Conservation (phyloP, 495 filamentous ascomycete species). For the Neurospora sp. region DNA sequence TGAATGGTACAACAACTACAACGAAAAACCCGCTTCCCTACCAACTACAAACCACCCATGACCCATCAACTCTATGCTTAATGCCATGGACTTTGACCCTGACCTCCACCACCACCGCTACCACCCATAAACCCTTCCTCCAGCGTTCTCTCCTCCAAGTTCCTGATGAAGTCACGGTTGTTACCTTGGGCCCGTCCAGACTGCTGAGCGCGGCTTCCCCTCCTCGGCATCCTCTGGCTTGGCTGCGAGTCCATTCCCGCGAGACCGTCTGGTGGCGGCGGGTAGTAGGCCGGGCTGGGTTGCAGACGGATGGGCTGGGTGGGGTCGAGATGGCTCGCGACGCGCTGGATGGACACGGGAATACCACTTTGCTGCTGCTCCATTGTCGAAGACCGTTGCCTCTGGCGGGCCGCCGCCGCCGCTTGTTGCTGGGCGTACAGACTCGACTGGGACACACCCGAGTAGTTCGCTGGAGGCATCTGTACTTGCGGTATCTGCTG, state of each 20-base stretch:
- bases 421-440: conserved; percentile 82
- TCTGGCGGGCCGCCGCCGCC: conserved; percentile 46
- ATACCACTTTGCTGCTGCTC: conserved; percentile 88
- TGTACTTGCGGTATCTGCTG: conserved; percentile 37
- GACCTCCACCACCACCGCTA: conserved; percentile 1
- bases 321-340: conserved; percentile 94
- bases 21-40: background rate
- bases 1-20: background rate
- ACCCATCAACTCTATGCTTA: background rate
- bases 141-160: conserved; percentile 83
- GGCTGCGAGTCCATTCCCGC: conserved; percentile 39
- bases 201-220: conserved; percentile 63
- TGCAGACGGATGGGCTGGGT: conserved; percentile 89
- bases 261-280: conserved; percentile 82
- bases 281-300: conserved; percentile 95
- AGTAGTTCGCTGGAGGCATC: conserved; percentile 60
- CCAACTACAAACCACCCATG: background rate
- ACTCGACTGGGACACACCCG: conserved; percentile 44
- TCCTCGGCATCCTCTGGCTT: conserved; percentile 57
- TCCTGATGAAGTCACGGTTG: conserved; percentile 86
- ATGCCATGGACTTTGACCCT: conserved; percentile 39
- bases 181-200: conserved; percentile 42
- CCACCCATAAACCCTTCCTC: conserved; percentile 65
- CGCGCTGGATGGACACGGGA: conserved; percentile 82
- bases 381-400: conserved; percentile 91